phyloP scores from a whole-genome alignment of 1,284 basidiomycete genomes.

The Farysia itapuensis region DNA sequence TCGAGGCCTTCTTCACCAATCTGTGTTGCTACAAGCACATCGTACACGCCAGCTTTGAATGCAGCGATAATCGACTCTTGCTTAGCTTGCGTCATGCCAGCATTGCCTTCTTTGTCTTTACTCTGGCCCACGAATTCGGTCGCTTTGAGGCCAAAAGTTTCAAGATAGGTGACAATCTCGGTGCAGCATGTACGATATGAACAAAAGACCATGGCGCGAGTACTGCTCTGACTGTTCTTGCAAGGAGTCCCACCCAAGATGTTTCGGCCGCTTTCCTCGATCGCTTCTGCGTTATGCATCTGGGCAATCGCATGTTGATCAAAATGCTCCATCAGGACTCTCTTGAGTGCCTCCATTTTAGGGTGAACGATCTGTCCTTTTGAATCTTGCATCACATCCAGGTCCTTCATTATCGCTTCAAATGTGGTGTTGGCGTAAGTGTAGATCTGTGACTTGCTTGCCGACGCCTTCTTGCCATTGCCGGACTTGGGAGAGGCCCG shows the following conservation, averaged over 20 bases:
- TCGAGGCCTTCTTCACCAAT: constrained; percentile 99
- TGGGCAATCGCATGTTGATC: constrained; percentile 59
- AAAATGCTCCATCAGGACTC: constrained; percentile 50
- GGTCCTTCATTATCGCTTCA: constrained; percentile 68
- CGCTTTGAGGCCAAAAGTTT: constrained; percentile 67
- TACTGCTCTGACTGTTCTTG: constrained; percentile 60
- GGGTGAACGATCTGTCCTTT: constrained; percentile 74
- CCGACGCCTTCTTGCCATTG: constrained; percentile 56
- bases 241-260: constrained; percentile 53
- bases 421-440: constrained; percentile 68
- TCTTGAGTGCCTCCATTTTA: constrained; percentile 79
- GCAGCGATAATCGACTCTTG: constrained; percentile 84
- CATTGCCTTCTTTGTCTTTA: constrained; percentile 78
- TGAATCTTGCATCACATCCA: constrained; percentile 64
- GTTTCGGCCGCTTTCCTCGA: constrained; percentile 31
- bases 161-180: constrained; percentile 72
- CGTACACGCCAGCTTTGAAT: constrained; percentile 85
- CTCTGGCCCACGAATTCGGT: constrained; percentile 91
- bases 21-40: constrained; percentile 91
- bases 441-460: constrained; percentile 35
- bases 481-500: constrained; percentile 55
- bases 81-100: constrained; percentile 85
- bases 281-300: constrained; percentile 70
- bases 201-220: constrained; percentile 94
- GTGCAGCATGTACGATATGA: constrained; percentile 84